Evolutionary conservation across 2,329 filamentous ascomycete genomes (phyloP).

Genomic region (Nigrograna mackinnonii): DNA sequence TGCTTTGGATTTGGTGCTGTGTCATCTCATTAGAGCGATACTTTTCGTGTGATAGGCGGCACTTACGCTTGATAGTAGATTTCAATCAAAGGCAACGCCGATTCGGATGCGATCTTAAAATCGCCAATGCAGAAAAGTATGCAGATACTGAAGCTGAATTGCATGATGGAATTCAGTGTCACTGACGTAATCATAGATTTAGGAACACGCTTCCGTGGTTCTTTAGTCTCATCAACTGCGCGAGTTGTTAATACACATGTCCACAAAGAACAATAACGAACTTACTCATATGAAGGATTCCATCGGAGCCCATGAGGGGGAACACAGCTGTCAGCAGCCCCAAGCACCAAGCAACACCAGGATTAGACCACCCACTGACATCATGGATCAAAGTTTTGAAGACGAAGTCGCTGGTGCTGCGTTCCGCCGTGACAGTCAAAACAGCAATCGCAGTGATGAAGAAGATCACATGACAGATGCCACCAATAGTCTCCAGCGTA

Average conservation of each 20-base stretch:
- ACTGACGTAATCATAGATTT: slow-evolving; percentile 46
- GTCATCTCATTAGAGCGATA: slow-evolving; percentile 30
- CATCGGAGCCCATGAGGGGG: slow-evolving; percentile 42
- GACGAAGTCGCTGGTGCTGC: slow-evolving; percentile 42
- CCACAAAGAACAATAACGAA: no score
- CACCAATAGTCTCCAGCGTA: slow-evolving; percentile 46
- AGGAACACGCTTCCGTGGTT: slow-evolving; percentile 46
- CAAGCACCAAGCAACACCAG: slow-evolving; percentile 42
- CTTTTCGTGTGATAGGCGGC: neutral
- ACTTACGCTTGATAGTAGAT: neutral
- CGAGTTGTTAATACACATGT: slow-evolving; percentile 34
- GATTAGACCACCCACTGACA: slow-evolving; percentile 39
- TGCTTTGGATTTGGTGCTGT: slow-evolving; percentile 37
- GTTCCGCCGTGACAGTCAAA: slow-evolving; percentile 37
- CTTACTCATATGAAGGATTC: slow-evolving; percentile 41
- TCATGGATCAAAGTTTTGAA: slow-evolving; percentile 49
- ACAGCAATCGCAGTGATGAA: slow-evolving; percentile 49
- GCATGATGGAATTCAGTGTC: slow-evolving; percentile 41
- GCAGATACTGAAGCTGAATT: slow-evolving; percentile 34
- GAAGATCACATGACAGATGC: slow-evolving; percentile 49
- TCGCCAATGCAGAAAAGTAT: slow-evolving; percentile 39
- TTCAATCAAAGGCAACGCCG: neutral
- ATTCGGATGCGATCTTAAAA: slow-evolving; percentile 21
- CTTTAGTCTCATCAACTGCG: slow-evolving; percentile 48
- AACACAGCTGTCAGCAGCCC: slow-evolving; percentile 30